Conservation (phyloP, 192 early-diverging fungal genomes). For the Podila horticola region DNA sequence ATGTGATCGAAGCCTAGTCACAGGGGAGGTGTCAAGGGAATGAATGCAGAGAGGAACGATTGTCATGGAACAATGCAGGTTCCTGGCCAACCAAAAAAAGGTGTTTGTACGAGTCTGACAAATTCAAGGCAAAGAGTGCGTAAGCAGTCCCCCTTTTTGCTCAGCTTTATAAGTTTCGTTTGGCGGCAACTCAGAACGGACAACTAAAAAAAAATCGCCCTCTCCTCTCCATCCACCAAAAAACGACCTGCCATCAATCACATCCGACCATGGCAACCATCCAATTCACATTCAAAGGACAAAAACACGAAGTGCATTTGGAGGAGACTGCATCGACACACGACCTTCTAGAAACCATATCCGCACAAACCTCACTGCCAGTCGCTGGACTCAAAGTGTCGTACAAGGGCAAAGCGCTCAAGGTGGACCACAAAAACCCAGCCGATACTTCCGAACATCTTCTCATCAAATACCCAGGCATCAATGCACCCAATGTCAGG, state of each 20-base stretch:
- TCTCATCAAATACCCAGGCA: slow-evolving; percentile 12
- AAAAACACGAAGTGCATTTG: slow-evolving; percentile 9
- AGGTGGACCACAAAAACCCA: background rate
- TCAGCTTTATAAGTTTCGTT: too few relatives aligned
- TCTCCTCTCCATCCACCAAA: background rate
- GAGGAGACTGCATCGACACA: background rate
- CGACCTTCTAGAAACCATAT: slow-evolving; percentile 12
- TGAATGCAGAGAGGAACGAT: too few relatives aligned
- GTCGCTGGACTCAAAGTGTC: slow-evolving; percentile 29
- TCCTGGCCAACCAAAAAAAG: too few relatives aligned
- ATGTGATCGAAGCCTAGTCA: too few relatives aligned
- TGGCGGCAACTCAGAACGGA: too few relatives aligned
- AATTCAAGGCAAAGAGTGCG: too few relatives aligned
- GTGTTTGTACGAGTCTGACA: too few relatives aligned
- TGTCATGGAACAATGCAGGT: too few relatives aligned
- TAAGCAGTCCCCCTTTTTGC: too few relatives aligned
- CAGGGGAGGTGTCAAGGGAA: too few relatives aligned
- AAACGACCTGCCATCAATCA: background rate
- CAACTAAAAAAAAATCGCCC: background rate
- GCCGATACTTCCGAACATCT: background rate
- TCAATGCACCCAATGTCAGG: slow-evolving; percentile 12
- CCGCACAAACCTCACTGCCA: slow-evolving; percentile 20
- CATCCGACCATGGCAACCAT: slow-evolving; percentile 13
- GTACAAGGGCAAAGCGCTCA: slow-evolving; percentile 31
- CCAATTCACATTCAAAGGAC: slow-evolving; percentile 42